Evolutionary conservation across 2,329 filamentous ascomycete species (phyloP).

Genomic region (Monosporascus sp.): DNA sequence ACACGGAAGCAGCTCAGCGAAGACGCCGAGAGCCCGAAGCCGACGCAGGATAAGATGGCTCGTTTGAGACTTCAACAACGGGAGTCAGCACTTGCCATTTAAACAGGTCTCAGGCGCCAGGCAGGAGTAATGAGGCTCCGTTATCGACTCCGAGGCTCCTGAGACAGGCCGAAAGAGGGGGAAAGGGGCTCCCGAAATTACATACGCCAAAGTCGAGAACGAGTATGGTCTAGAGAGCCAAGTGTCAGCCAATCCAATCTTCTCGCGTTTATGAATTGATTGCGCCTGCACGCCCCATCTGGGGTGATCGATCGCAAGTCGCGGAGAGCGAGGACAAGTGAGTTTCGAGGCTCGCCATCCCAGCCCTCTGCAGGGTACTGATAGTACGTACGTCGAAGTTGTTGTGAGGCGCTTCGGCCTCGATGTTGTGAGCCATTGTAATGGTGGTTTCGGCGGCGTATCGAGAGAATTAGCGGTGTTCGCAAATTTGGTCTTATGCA

Average conservation of each 20-base stretch:
- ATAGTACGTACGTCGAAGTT: slow-evolving; percentile 29
- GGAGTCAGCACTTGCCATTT: neutral
- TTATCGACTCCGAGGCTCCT: neutral
- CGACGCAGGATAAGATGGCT: slow-evolving; percentile 71
- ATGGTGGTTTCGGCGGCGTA: neutral
- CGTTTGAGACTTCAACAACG: slow-evolving; percentile 42
- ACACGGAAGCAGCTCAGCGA: slow-evolving; percentile 83
- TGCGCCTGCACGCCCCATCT: neutral
- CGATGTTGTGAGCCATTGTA: neutral
- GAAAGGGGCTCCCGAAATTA: neutral
- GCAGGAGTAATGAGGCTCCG: neutral
- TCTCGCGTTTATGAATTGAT: neutral
- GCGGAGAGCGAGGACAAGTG: neutral
- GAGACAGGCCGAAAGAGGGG: neutral
- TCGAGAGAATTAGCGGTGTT: neutral
- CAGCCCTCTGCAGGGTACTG: neutral
- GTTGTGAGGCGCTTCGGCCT: slow-evolving; percentile 30
- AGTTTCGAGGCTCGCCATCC: neutral
- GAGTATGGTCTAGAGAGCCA: slow-evolving; percentile 59
- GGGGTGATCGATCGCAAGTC: neutral
- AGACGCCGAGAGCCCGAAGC: slow-evolving; percentile 74
- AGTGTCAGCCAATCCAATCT: slow-evolving; percentile 1
- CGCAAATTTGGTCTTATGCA: neutral
- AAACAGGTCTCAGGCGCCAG: neutral
- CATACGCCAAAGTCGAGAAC: slow-evolving; percentile 59